Evolutionary conservation across 2,329 filamentous ascomycete species (phyloP).

Genomic region (Aspergillus pseudoglaucus): DNA sequence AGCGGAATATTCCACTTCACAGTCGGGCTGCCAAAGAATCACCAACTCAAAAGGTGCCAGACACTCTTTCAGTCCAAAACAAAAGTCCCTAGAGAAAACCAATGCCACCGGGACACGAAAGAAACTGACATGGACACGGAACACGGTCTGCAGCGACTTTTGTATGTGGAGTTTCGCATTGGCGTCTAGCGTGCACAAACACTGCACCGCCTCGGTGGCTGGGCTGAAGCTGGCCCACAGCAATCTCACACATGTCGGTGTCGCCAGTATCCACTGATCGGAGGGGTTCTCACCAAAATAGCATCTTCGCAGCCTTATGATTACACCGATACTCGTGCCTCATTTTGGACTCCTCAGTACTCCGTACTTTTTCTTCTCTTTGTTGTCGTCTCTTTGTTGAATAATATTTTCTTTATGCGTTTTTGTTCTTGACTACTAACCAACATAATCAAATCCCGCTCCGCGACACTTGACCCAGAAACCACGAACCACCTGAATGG

Average conservation of each 20-base stretch:
- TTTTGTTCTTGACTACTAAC: slow-evolving; percentile 11
- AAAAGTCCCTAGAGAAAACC: neutral
- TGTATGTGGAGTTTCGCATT: no score
- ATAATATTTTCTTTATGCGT: neutral
- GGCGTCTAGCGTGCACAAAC: no score
- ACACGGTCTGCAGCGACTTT: no score
- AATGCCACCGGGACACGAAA: neutral
- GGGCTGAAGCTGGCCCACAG: slow-evolving; percentile 7
- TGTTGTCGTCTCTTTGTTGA: neutral
- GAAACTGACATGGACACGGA: neutral
- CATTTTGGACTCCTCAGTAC: slow-evolving; percentile 9
- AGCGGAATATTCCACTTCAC: slow-evolving; percentile 6
- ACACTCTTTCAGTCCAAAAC: neutral
- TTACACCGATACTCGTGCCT: slow-evolving; percentile 5
- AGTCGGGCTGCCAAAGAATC: neutral
- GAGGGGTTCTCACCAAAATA: slow-evolving; percentile 1
- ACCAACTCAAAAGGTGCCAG: neutral
- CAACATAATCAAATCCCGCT: slow-evolving; percentile 34
- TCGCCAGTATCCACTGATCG: slow-evolving; percentile 6
- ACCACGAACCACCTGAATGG: slow-evolving; percentile 32
- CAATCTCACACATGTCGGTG: neutral
- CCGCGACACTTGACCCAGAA: slow-evolving; percentile 43
- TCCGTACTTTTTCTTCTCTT: neutral
- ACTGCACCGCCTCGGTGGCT: slow-evolving; percentile 21
- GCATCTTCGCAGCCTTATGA: neutral